Evolutionary conservation across 129 eudicot species (phyloP), one percentile per base, ranked within the genome.

Genomic region (Saposhnikovia divaricata): DNA sequence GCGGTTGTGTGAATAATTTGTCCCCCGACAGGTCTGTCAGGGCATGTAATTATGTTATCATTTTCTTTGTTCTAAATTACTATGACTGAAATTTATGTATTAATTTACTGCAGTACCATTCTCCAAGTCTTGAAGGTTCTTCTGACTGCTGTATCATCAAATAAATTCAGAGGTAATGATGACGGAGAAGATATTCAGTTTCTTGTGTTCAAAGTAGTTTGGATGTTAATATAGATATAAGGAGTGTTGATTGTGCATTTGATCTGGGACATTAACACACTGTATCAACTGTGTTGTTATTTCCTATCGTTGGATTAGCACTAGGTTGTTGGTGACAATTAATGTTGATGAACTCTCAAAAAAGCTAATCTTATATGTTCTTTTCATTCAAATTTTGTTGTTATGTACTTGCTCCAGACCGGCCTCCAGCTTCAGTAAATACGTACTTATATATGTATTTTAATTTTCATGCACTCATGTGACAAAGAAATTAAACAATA

Each of bases 51-150:
- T 69, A 18, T 85, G 61, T 39, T 23, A 23, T 45, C 50, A 14
- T 13, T 74, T 45, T 12, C 8, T 45, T 44, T 19, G 15, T 25
- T 0, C 8, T 46, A 16, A 42, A 21, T 73, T 73, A 25, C 13
- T 18, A 21, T 11, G 74, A 57, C 31, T 53, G 39, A 81, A 77
- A 78, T 79, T 73, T 83, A 18, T 21, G 79, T 18, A 74, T 53
- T 83, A 76, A 84, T 87, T 55, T 73, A 68, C 45, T 90, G 93
- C 99, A 95, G 99, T 79, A 95, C 99, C 80, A 87, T 88, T 79
- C 91, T 95, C 77, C 99, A 95, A 88, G 99, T 95, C 39, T 85
- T 95, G 88, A 95, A 95, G 86, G 97, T 95, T 85, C 96, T 95
- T 85, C 97, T 95, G 53, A 92, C 97, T 77, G 99, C 99, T 78